A percentile compares a stretch with the other conserved stretches of the same genome.
Evolutionary conservation across 164 flowering plant genomes (phyloP).

Genomic region (Dillenia suffruticosa): DNA sequence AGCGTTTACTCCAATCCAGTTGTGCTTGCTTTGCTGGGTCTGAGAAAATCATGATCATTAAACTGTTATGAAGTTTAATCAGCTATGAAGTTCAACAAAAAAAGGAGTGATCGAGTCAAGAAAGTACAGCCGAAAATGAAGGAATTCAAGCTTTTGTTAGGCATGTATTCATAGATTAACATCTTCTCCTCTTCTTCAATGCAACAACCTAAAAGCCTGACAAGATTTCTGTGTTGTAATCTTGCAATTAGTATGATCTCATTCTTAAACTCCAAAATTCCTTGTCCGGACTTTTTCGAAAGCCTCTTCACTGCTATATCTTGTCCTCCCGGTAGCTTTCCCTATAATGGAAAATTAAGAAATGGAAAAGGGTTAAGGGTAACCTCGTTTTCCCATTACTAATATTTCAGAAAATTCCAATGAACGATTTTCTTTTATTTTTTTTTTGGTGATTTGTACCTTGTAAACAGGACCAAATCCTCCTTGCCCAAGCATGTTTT

Average conservation of each 20-base stretch:
- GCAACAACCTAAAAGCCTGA: slow-evolving; percentile 65
- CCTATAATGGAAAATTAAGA: slow-evolving; percentile 27
- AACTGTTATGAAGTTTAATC: slow-evolving; percentile 4
- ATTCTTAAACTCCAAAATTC: slow-evolving; percentile 67
- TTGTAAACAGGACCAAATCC: slow-evolving; percentile 86
- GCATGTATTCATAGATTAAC: slow-evolving; percentile 73
- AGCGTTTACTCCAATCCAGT: slow-evolving; percentile 61
- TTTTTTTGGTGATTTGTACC: slow-evolving; percentile 30
- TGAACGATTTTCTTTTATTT: neutral
- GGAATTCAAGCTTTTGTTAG: slow-evolving; percentile 65
- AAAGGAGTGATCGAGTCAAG: neutral
- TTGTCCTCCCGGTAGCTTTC: slow-evolving; percentile 42
- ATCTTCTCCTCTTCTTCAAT: slow-evolving; percentile 63
- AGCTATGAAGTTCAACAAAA: neutral
- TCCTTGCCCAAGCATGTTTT: slow-evolving; percentile 69
- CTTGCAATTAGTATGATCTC: slow-evolving; percentile 67
- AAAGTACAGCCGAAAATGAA: slow-evolving; percentile 49
- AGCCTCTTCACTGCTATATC: slow-evolving; percentile 75
- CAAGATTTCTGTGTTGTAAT: slow-evolving; percentile 73
- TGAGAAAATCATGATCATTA: slow-evolving; percentile 12
- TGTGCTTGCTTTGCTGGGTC: slow-evolving; percentile 32
- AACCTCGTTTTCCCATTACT: neutral
- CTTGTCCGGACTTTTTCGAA: slow-evolving; percentile 66
- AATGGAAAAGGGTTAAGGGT: neutral
- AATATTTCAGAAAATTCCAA: neutral